Percentiles rank a stretch among this genome's conserved stretches.
Evolutionary conservation across 164 flowering plant genomes (phyloP).

Genomic region (Vitis cinerea): DNA sequence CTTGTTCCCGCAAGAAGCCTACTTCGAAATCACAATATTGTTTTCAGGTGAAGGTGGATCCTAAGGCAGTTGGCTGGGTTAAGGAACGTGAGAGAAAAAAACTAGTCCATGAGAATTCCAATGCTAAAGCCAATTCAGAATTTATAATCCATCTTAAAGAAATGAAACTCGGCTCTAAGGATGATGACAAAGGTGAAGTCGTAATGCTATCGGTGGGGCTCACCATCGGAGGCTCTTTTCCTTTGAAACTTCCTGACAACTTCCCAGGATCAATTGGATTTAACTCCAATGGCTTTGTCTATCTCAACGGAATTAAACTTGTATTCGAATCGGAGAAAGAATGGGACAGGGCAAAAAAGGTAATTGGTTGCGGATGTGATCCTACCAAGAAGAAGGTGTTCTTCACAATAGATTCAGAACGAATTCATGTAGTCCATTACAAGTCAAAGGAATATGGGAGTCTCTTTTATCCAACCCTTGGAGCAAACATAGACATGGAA

Average conservation of each 20-base stretch:
- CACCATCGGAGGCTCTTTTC: conserved; percentile 44
- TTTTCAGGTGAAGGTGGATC: conserved; percentile 18
- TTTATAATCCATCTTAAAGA: conserved; percentile 36
- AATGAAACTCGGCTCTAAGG: conserved; percentile 26
- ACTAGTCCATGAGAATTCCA: conserved; percentile 44
- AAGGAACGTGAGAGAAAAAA: conserved; percentile 60
- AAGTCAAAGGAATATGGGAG: conserved; percentile 59
- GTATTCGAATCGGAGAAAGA: conserved; percentile 50
- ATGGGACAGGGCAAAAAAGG: conserved; percentile 53
- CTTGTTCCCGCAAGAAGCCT: conserved; percentile 89
- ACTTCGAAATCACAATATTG: conserved; percentile 72
- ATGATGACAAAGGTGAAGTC: conserved; percentile 23
- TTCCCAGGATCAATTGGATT: conserved; percentile 77
- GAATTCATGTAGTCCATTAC: conserved; percentile 68
- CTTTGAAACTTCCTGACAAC: conserved; percentile 57
- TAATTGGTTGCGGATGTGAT: conserved; percentile 87
- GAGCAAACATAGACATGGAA: conserved; percentile 54
- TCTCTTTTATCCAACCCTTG: conserved; percentile 81
- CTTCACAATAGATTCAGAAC: conserved; percentile 70
- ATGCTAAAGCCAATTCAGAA: conserved; percentile 30
- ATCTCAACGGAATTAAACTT: conserved; percentile 65
- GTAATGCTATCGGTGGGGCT: conserved; percentile 55
- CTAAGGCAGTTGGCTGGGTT: background rate
- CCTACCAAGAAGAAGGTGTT: conserved; percentile 70
- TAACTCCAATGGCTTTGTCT: conserved; percentile 71